Percentiles rank a stretch among this genome's conserved stretches.
Evolutionary conservation across 2,329 filamentous ascomycete genomes (phyloP).

Genomic region (Epichloe sp.): DNA sequence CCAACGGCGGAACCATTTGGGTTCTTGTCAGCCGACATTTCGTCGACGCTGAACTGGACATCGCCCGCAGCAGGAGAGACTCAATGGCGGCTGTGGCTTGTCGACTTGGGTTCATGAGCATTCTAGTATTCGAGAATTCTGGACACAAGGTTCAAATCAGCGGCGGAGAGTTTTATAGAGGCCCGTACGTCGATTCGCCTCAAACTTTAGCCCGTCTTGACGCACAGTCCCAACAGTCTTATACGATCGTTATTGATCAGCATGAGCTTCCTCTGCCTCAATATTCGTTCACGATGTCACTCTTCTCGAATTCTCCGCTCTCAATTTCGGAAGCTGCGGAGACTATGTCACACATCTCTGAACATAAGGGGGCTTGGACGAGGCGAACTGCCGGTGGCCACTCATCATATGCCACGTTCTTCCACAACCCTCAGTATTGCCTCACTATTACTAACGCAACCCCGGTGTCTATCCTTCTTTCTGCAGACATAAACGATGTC

Average conservation of each 20-base stretch:
- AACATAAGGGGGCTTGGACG: conserved; percentile 58
- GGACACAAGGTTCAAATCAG: conserved; percentile 63
- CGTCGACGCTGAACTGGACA: conserved; percentile 49
- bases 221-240: conserved; percentile 25
- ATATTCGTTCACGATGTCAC: conserved; percentile 79
- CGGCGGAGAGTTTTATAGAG: conserved; percentile 57
- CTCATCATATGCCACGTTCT: conserved; percentile 60
- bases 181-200: conserved; percentile 85
- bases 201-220: conserved; percentile 70
- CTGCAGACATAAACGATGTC: conserved; percentile 50
- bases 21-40: conserved; percentile 80
- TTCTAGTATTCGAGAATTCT: conserved; percentile 63
- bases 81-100: conserved; percentile 33
- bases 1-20: conserved; percentile 56
- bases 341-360: conserved; percentile 43
- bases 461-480: conserved; percentile 60
- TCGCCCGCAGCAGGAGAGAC: conserved; percentile 31
- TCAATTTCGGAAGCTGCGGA: conserved; percentile 48
- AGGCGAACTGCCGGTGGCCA: conserved; percentile 73
- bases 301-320: conserved; percentile 57
- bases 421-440: conserved; percentile 77
- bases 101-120: conserved; percentile 69
- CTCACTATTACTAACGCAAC: conserved; percentile 45
- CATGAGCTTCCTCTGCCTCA: conserved; percentile 59
- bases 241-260: conserved; percentile 59